Conservation (phyloP, 129 eudicot genomes). For the Pittosporum tobira region DNA sequence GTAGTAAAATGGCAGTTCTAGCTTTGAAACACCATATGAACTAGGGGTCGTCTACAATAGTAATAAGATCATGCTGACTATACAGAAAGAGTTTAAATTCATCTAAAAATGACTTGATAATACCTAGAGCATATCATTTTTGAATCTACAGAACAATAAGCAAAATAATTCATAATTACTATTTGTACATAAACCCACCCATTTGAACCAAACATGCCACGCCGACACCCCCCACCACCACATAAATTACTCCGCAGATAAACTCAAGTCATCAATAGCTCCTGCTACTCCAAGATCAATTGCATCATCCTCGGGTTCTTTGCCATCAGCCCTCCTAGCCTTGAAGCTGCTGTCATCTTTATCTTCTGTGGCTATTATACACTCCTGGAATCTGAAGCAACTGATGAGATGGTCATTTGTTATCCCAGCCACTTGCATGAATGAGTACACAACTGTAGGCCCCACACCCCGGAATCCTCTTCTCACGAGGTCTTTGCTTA, state of each 20-base stretch:
- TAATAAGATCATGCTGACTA: background rate
- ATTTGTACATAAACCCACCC: constrained; percentile 29
- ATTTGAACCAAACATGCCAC: no score
- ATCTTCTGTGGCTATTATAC: constrained; percentile 36
- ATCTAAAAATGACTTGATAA: background rate
- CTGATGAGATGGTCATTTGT: constrained; percentile 77
- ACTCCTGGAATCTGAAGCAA: constrained; percentile 79
- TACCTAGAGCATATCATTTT: background rate
- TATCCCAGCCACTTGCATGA: constrained; percentile 79
- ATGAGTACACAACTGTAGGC: constrained; percentile 82
- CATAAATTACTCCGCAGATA: constrained; percentile 37
- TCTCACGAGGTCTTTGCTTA: constrained; percentile 83
- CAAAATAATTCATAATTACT: constrained; percentile 18
- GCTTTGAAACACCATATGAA: no score
- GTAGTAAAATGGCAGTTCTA: no score
- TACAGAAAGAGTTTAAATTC: background rate
- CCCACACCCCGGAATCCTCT: constrained; percentile 93
- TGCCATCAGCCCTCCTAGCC: constrained; percentile 22
- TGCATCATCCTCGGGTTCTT: constrained; percentile 29
- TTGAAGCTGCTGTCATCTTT: constrained; percentile 19
- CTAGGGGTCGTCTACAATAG: no score
- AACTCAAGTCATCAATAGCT: constrained; percentile 46
- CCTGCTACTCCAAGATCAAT: constrained; percentile 35
- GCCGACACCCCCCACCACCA: no score
- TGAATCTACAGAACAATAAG: constrained; percentile 16